A percentile compares a stretch with the other conserved stretches of the same genome.
phyloP scores from a whole-genome alignment of 306 rosid species.

The Vigna radiata region DNA sequence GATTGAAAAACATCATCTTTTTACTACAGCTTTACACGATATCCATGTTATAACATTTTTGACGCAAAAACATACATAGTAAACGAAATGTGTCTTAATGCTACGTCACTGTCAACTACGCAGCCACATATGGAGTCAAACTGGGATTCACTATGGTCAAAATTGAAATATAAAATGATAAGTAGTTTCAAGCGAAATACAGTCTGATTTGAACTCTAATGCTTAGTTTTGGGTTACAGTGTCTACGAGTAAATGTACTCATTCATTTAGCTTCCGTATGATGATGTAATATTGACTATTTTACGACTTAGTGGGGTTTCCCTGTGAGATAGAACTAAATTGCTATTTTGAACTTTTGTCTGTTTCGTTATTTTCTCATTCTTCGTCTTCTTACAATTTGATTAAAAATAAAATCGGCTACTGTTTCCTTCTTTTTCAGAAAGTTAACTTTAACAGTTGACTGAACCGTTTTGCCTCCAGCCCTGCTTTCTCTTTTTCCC shows the following conservation, averaged over 20 bases:
- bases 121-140: constrained; percentile 20
- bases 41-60: constrained; percentile 2
- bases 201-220: constrained; percentile 19
- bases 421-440: constrained; percentile 1
- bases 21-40: constrained; percentile 29
- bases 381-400: not conserved
- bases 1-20: constrained; percentile 11
- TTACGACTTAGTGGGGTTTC: constrained; percentile 1
- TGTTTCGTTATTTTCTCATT: not conserved
- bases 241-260: not conserved
- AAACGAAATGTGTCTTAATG: constrained; percentile 1
- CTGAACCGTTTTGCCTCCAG: constrained; percentile 1
- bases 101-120: constrained; percentile 5
- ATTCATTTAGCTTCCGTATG: constrained; percentile 12
- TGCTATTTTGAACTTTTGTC: not conserved
- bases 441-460: constrained; percentile 7
- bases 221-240: not conserved
- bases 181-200: not conserved
- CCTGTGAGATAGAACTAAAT: not conserved
- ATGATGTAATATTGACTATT: constrained; percentile 3
- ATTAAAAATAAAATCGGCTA: constrained; percentile 9
- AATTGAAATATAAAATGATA: not conserved
- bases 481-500: constrained; percentile 26
- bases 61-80: constrained; percentile 32
- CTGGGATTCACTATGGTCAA: not conserved